Conservation (phyloP, 2,329 filamentous ascomycete genomes). For the Waltergamsia citrina region DNA sequence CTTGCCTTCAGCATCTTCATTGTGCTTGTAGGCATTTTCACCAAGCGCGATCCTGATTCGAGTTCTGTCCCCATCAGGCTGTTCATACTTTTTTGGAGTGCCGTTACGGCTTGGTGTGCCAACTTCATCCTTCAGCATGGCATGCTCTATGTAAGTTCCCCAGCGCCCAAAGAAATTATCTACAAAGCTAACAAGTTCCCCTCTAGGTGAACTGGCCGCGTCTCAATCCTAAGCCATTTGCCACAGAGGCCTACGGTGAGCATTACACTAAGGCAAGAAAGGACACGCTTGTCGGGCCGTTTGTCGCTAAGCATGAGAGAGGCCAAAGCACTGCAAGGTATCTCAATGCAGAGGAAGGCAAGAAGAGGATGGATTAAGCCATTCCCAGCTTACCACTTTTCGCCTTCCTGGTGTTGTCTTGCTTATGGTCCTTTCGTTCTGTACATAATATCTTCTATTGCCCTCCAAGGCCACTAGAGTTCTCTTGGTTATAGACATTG, state of each 20-base stretch:
- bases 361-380: slow-evolving; percentile 89
- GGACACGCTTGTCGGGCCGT: slow-evolving; percentile 68
- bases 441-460: too few relatives aligned
- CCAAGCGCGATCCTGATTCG: slow-evolving; percentile 60
- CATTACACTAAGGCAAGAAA: slow-evolving; percentile 75
- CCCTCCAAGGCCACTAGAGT: too few relatives aligned
- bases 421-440: slow-evolving; percentile 4
- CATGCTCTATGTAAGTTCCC: slow-evolving; percentile 77
- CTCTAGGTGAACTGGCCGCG: slow-evolving; percentile 94
- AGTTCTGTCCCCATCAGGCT: slow-evolving; percentile 73
- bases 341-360: slow-evolving; percentile 86
- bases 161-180: not conserved
- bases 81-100: slow-evolving; percentile 71
- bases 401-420: slow-evolving; percentile 4
- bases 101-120: slow-evolving; percentile 59
- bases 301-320: slow-evolving; percentile 63
- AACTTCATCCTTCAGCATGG: slow-evolving; percentile 77
- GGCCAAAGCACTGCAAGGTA: slow-evolving; percentile 76
- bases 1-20: slow-evolving; percentile 81
- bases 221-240: slow-evolving; percentile 80
- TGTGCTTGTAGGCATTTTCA: slow-evolving; percentile 65
- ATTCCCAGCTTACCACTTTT: too few relatives aligned
- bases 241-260: slow-evolving; percentile 80
- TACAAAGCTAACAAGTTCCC: slow-evolving; percentile 8
- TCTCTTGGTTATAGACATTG: too few relatives aligned